Percentiles rank a stretch among this genome's conserved stretches.
Conservation (phyloP, 176 grass and related monocot species). For the Carex pumila region DNA sequence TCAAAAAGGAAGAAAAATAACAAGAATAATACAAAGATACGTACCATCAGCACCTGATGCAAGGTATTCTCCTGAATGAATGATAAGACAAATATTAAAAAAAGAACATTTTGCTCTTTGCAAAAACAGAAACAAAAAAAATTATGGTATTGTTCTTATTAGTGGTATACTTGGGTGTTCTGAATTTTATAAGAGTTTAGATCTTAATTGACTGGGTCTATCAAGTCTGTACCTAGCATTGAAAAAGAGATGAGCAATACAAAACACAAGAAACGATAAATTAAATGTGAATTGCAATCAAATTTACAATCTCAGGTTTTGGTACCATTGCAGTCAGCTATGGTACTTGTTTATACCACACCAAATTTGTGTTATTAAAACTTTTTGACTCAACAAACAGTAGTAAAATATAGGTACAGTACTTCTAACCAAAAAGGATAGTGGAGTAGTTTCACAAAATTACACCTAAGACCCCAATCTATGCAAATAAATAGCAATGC, state of each 20-base stretch:
- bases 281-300: not conserved
- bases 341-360: not conserved
- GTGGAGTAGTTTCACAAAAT: not conserved
- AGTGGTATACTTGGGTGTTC: not conserved
- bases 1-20: not conserved
- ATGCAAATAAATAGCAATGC: not conserved
- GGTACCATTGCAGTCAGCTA: not conserved
- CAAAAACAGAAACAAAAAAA: not conserved
- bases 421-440: not conserved
- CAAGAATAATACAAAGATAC: not conserved
- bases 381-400: not conserved
- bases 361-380: not conserved
- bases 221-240: not conserved
- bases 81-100: not conserved
- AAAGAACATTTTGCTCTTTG: not conserved
- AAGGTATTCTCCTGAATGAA: conserved; percentile 61
- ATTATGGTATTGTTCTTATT: not conserved
- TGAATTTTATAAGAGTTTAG: not conserved
- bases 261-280: not conserved
- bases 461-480: not conserved
- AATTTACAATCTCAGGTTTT: not conserved
- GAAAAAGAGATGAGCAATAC: not conserved
- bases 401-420: not conserved
- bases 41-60: conserved; percentile 88
- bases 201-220: not conserved